A percentile compares a stretch with the other conserved stretches of the same genome.
These are phyloP conservation scores for Pelagomonas calceolata DNA, from an alignment of 108 stramenopile genomes.

Conservation along the genomic window DNA sequence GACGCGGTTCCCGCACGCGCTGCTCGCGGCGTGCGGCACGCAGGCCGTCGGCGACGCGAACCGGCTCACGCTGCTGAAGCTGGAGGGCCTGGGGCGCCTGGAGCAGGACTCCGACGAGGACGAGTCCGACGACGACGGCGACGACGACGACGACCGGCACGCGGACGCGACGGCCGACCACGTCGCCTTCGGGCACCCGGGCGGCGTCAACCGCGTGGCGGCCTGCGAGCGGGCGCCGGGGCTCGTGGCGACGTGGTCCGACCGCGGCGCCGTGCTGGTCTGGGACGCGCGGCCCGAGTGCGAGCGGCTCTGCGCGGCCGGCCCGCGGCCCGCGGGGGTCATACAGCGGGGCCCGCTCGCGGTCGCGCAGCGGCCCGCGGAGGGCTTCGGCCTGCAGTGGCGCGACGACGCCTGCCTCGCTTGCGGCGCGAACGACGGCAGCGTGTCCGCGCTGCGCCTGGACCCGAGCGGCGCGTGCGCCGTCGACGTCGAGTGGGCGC, in stretches of 20 bases:
- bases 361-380: constrained; percentile 49
- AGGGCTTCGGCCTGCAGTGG: constrained; percentile 94
- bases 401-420: constrained; percentile 59
- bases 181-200: constrained; percentile 59
- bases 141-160: constrained; percentile 54
- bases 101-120: constrained; percentile 56
- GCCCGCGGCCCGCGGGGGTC: constrained; percentile 1
- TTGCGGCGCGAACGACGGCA: constrained; percentile 76
- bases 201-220: constrained; percentile 82
- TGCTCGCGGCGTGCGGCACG: constrained; percentile 75
- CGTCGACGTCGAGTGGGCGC: constrained; percentile 29
- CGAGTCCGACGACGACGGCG: constrained; percentile 48
- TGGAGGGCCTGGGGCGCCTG: constrained; percentile 47
- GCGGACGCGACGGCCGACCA: constrained; percentile 48
- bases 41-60: constrained; percentile 77
- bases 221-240: constrained; percentile 6
- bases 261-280: constrained; percentile 68
- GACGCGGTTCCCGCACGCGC: constrained; percentile 71
- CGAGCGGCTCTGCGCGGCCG: neutral
- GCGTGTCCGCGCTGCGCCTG: constrained; percentile 52
- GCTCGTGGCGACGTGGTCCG: constrained; percentile 87
- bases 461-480: constrained; percentile 19
- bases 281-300: constrained; percentile 57
- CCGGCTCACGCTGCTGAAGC: constrained; percentile 53
- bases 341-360: neutral